Conservation (phyloP, 1,284 basidiomycete species). For the Cerioporus squamosus region DNA sequence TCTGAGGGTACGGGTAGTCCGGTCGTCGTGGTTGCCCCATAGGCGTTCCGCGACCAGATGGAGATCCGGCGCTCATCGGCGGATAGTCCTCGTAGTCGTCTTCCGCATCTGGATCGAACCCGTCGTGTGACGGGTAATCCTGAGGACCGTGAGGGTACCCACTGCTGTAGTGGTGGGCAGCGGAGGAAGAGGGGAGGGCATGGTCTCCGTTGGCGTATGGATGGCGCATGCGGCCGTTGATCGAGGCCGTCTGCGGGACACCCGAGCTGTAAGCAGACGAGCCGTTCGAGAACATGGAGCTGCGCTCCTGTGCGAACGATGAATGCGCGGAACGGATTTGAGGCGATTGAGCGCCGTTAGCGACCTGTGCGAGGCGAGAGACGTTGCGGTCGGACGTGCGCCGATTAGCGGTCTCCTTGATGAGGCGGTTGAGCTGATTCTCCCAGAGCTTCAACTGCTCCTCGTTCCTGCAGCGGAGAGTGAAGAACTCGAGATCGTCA, state of each 20-base stretch:
- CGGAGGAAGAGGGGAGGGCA: slow-evolving; percentile 31
- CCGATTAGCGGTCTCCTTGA: slow-evolving; percentile 69
- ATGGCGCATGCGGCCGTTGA: slow-evolving; percentile 35
- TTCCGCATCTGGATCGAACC: slow-evolving; percentile 68
- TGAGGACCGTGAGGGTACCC: slow-evolving; percentile 50
- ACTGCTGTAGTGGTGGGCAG: slow-evolving; percentile 21
- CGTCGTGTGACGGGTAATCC: slow-evolving; percentile 66
- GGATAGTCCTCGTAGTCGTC: slow-evolving; percentile 80
- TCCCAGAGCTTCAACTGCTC: slow-evolving; percentile 96
- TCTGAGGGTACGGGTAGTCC: slow-evolving; percentile 44
- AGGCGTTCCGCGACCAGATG: slow-evolving; percentile 74
- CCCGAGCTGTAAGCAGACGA: slow-evolving; percentile 26
- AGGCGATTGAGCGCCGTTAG: slow-evolving; percentile 49
- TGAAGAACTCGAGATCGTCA: slow-evolving; percentile 92
- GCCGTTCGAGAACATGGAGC: slow-evolving; percentile 33
- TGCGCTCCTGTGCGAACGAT: slow-evolving; percentile 27
- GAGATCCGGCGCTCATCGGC: slow-evolving; percentile 47
- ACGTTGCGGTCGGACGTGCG: slow-evolving; percentile 63
- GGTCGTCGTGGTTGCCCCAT: slow-evolving; percentile 60
- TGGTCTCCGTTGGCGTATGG: slow-evolving; percentile 32
- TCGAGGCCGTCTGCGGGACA: slow-evolving; percentile 18
- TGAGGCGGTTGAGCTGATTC: slow-evolving; percentile 84
- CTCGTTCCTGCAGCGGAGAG: slow-evolving; percentile 90
- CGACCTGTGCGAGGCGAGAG: slow-evolving; percentile 42
- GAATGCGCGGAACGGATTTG: slow-evolving; percentile 27